Evolutionary conservation across 2,329 filamentous ascomycete genomes (phyloP).

Genomic region (Aspergillus pseudoterreus): DNA sequence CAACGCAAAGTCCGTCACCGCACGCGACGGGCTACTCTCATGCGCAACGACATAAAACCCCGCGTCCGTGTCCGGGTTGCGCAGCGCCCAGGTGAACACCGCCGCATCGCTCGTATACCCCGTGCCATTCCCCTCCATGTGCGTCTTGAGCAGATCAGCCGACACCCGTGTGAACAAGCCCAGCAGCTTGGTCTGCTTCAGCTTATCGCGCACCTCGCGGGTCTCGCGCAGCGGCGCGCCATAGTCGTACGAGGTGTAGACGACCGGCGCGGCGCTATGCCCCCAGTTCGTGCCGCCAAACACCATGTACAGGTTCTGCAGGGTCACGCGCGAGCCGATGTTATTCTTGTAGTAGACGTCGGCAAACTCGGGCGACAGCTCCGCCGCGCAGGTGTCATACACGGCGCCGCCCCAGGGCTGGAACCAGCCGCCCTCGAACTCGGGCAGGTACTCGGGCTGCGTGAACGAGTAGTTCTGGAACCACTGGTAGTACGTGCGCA

Average conservation of each 20-base stretch:
- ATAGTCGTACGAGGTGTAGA: constrained; percentile 48
- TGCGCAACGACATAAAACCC: constrained; percentile 53
- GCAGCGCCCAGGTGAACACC: constrained; percentile 51
- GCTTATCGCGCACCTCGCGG: constrained; percentile 50
- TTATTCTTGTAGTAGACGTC: constrained; percentile 58
- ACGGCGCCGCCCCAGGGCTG: constrained; percentile 53
- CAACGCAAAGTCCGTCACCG: constrained; percentile 45
- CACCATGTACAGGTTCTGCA: constrained; percentile 51
- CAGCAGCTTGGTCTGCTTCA: constrained; percentile 54
- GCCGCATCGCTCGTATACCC: constrained; percentile 40
- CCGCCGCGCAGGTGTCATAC: constrained; percentile 49
- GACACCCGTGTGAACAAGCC: constrained; percentile 54
- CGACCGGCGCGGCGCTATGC: constrained; percentile 48
- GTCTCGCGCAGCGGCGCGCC: constrained; percentile 53
- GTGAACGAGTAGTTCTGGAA: constrained; percentile 55
- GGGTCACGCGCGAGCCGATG: constrained; percentile 48
- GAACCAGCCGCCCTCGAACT: constrained; percentile 54
- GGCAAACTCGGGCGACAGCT: constrained; percentile 47
- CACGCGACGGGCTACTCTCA: constrained; percentile 42
- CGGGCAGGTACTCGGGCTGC: constrained; percentile 52
- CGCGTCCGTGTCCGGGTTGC: constrained; percentile 48
- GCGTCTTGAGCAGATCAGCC: constrained; percentile 48
- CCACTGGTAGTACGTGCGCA: constrained; percentile 55
- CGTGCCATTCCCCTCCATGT: constrained; percentile 55
- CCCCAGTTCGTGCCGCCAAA: constrained; percentile 58